These are phyloP conservation scores for Colletotrichum abscissum DNA, from an alignment of 2,329 filamentous ascomycete genomes.

Conservation along the genomic window DNA sequence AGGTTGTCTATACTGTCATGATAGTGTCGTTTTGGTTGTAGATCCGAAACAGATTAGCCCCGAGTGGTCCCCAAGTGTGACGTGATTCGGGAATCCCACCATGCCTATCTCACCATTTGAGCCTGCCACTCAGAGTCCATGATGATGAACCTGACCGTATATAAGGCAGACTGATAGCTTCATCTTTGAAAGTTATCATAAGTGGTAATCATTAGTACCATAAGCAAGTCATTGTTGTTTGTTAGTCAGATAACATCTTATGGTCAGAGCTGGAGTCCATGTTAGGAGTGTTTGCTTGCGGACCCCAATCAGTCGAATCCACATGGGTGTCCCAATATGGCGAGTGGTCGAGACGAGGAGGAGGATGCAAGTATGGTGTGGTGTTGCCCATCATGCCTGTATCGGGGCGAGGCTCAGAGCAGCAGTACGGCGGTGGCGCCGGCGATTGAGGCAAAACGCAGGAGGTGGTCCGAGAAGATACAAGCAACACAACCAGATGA, in stretches of 20 bases:
- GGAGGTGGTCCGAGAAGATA: constrained; percentile 22
- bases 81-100: background rate
- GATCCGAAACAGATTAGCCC: too few species aligned
- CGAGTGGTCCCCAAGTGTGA: background rate
- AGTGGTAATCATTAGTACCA: background rate
- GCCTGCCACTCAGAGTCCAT: background rate
- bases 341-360: background rate
- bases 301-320: background rate
- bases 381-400: constrained; percentile 19
- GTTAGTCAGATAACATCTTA: background rate
- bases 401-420: constrained; percentile 31
- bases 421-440: constrained; percentile 17
- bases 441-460: constrained; percentile 6
- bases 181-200: background rate
- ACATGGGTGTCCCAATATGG: background rate
- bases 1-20: background rate
- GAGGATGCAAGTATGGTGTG: constrained; percentile 1
- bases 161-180: background rate
- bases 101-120: background rate
- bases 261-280: too few species aligned
- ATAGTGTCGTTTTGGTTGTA: background rate
- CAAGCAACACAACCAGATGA: constrained; percentile 19
- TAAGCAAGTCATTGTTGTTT: background rate
- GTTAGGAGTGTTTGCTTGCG: background rate
- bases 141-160: background rate